Evolutionary conservation across 2,329 filamentous ascomycete species (phyloP).

Genomic region (Hortaea werneckii): DNA sequence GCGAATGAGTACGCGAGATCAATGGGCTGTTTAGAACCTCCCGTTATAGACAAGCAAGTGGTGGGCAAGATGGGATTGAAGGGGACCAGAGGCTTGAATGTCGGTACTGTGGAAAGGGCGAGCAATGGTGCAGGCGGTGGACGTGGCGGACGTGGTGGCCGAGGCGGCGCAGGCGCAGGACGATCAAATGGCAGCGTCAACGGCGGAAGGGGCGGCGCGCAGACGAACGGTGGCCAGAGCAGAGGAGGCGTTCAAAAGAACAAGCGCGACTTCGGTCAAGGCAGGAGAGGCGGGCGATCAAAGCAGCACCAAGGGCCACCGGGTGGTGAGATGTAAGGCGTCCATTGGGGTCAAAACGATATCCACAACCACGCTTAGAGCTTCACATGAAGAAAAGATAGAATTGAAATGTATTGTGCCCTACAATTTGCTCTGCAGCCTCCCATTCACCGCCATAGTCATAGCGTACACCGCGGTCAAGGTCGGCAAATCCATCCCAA

Average conservation of each 20-base stretch:
- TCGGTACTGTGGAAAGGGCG: constrained; percentile 7
- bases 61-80: constrained; percentile 41
- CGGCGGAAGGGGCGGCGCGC: not conserved
- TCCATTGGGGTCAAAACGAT: not conserved
- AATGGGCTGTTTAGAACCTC: constrained; percentile 37
- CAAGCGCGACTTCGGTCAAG: not conserved
- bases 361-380: not conserved
- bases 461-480: constrained; percentile 31
- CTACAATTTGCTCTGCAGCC: constrained; percentile 2
- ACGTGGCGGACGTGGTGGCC: not conserved
- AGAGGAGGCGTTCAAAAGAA: not conserved
- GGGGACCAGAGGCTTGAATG: constrained; percentile 33
- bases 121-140: not conserved
- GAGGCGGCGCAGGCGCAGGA: not conserved
- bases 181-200: not conserved
- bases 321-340: not conserved
- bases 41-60: constrained; percentile 34
- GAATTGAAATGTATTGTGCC: too few relatives aligned
- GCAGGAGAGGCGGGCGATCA: not conserved
- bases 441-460: constrained; percentile 16
- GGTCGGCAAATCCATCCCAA: constrained; percentile 30
- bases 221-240: not conserved
- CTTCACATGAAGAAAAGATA: too few relatives aligned
- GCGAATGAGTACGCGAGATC: constrained; percentile 35
- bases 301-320: not conserved